phyloP scores from a whole-genome alignment of 139 green algal species.

The Tetradesmus lagerheimii region DNA sequence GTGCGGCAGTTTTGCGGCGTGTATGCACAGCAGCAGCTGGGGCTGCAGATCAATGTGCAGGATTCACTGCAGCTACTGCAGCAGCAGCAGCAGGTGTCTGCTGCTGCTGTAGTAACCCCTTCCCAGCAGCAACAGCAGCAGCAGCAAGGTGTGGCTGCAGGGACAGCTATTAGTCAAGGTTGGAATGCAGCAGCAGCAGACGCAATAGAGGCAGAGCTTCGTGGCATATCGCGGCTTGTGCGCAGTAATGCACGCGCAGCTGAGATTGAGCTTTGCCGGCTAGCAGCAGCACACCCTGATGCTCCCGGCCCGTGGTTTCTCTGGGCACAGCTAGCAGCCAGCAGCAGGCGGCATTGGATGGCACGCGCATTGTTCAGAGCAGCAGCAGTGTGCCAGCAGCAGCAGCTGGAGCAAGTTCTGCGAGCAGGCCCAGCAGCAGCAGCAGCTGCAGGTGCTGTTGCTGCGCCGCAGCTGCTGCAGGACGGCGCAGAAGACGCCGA shows the following conservation, averaged over 20 bases:
- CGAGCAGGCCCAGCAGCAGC: background rate
- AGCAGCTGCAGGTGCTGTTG: background rate
- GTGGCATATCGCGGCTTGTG: background rate
- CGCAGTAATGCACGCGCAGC: background rate
- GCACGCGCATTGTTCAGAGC: conserved; percentile 68
- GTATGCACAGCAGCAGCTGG: conserved; percentile 25
- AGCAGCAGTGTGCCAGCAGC: conserved; percentile 50
- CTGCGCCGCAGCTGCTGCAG: conserved; percentile 9
- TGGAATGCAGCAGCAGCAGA: conserved; percentile 4
- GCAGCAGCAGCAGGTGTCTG: background rate
- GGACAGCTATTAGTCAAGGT: background rate
- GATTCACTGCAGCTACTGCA: background rate
- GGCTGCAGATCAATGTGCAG: background rate
- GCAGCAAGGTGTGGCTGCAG: background rate
- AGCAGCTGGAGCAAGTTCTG: conserved; percentile 36
- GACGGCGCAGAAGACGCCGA: background rate
- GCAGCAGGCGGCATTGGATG: conserved; percentile 18
- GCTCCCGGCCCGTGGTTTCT: conserved; percentile 55
- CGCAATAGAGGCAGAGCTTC: background rate
- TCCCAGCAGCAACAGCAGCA: background rate
- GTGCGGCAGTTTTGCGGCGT: conserved; percentile 24
- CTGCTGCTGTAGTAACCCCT: background rate
- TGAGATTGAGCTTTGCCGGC: conserved; percentile 1
- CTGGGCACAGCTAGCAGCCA: conserved; percentile 71
- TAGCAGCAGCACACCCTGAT: conserved; percentile 16